Base-by-base conservation (phyloP, 306 rosid genomes). In the Casuarina equisetifolia region DNA sequence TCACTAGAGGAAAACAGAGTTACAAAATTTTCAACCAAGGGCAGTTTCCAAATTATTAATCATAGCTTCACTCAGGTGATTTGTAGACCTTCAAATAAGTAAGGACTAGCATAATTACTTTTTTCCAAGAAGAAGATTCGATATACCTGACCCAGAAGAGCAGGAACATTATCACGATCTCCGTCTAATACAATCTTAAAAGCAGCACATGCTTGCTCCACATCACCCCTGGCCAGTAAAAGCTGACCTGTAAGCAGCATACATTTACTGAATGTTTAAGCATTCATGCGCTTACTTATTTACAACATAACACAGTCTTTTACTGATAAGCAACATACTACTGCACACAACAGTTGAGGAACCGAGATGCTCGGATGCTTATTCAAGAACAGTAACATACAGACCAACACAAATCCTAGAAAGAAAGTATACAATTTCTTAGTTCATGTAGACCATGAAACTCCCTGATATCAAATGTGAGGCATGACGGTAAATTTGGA, bases 171-270 rank as follows among this genome's bases (percentile, higher is more conserved):
- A 84, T 96, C 98, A 63, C 88, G 92, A 64, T 89, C 97, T 79
- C 94, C 99, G 42, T 92, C 98, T 80, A 96, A 86, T 72, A 96
- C 99, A 84, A 96, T 96, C 85, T 91, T 96, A 83, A 96, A 96
- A 79, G 98, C 98, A 80, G 92, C 81, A 86, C 84, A 92, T 75
- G 99, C 98, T 81, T 96, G 99, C 46, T 96, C 99, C 61, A 96
- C 86, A 74, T 96, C 99, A 77, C 98, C 98, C 89, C 92, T 90
- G 32, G 98, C 97, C 79, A 96, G 87, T 83, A 96, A 91, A 85
- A 96, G 99, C 83, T 96, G 99, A 81, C 99, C 99, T 96, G 92
- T 67, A 76, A 84, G 85, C 79, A 87, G 79, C 81, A 81, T 62
- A 78, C 40, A 74, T 2, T 53, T 46, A 64, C 25, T 38, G 54